phyloP scores from a whole-genome alignment of 1,284 basidiomycete genomes.

The Ustilago hordei region DNA sequence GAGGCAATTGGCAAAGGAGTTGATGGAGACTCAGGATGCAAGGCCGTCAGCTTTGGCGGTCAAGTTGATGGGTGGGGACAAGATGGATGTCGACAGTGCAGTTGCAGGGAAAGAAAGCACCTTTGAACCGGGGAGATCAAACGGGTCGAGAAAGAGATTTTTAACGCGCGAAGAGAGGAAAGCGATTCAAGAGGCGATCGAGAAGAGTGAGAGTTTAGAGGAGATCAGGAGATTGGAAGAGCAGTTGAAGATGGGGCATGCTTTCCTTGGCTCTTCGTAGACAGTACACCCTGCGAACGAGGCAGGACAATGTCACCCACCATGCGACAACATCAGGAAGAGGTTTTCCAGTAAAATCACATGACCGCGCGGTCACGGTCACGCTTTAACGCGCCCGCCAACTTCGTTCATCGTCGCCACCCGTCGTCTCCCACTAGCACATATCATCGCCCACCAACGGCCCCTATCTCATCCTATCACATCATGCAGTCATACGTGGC shows the following conservation, averaged over 20 bases:
- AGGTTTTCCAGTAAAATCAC: no score
- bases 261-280: constrained; percentile 20
- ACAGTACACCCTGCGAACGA: not conserved
- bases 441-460: no score
- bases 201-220: constrained; percentile 87
- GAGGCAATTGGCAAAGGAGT: constrained; percentile 50
- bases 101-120: constrained; percentile 73
- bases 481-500: no score
- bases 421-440: no score
- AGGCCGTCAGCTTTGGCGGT: constrained; percentile 55
- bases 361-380: no score
- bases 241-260: constrained; percentile 61
- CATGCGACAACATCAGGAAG: not conserved
- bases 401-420: no score
- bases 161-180: constrained; percentile 94
- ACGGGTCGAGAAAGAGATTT: constrained; percentile 75
- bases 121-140: constrained; percentile 67
- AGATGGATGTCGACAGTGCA: constrained; percentile 68
- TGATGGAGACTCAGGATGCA: constrained; percentile 61
- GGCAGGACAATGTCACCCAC: not conserved
- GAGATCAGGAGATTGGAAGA: constrained; percentile 66
- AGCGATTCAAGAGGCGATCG: constrained; percentile 88
- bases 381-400: no score
- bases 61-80: constrained; percentile 76
- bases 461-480: no score